Base-by-base conservation (phyloP, 352 stramenopile genomes). In the Globisporangium radiosum region DNA sequence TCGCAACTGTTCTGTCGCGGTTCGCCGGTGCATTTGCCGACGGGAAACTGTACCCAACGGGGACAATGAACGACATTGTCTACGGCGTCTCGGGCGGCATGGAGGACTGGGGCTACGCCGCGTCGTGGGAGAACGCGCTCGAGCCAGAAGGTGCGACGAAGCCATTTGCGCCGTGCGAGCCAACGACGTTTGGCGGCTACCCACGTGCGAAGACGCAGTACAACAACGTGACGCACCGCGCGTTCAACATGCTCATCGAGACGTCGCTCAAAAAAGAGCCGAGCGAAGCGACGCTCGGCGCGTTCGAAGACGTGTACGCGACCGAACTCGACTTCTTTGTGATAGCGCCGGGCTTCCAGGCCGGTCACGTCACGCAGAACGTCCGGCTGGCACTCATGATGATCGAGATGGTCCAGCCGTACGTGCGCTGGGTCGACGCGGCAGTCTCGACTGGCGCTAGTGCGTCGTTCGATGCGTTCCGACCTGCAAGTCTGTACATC, bases 101-200 rank as follows among this genome's bases (percentile, higher is more conserved):
- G 95, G 97, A 99, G 72, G 97, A 99, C 75, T 99, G 96, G 95
- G 88, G 76, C 13, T 99, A 98, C 67, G 92, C 92, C 8, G 86
- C 76, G 2, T 95, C 83, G 19, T 97, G 89, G 89, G 85, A 96
- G 56, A 92, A 92, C 51, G 60, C 76, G 7, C 75, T 73, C 47
- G 72, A 67, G 52, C 36, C 59, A 1, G 47, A 70, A 48, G 49
- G 54, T n/a, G 60, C 17, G 9, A 37, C 53, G 17, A 68, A 79
- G 59, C 81, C 86, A 14, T 92, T 93, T 47, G 53, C 72, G 49
- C 66, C 81, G 8, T 98, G 96, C 65, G 71, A 79, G 9, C 94
- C 94, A 0, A 84, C 54, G 17, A 94, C 81, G 7, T 98, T 92
- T 73, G 88, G 88, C 7, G 94, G 94, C 9, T 99, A 98, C 69